These are phyloP conservation scores for Fusarium mangiferae DNA, from an alignment of 2,329 filamentous ascomycete species.

Conservation along the genomic window DNA sequence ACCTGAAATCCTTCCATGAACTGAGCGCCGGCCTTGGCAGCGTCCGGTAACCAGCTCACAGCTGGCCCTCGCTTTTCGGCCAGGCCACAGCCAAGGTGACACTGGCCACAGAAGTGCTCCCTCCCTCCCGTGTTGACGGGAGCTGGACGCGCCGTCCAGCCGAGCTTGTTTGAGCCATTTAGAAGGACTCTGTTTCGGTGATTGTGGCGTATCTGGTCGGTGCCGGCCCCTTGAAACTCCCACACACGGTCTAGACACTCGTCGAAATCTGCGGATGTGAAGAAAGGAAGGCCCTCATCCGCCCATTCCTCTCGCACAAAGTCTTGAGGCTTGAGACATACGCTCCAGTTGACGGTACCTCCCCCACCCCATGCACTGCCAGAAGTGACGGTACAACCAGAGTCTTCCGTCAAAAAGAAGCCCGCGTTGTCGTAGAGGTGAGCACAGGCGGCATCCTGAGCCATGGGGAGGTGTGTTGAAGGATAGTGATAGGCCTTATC, in stretches of 20 bases:
- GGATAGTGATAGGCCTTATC: slow-evolving; percentile 85
- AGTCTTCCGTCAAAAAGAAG: slow-evolving; percentile 64
- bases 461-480: slow-evolving; percentile 79
- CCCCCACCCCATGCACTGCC: slow-evolving; percentile 86
- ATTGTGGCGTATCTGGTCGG: slow-evolving; percentile 76
- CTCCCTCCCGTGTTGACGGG: slow-evolving; percentile 82
- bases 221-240: slow-evolving; percentile 78
- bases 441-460: slow-evolving; percentile 65
- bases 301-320: slow-evolving; percentile 87
- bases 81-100: slow-evolving; percentile 69
- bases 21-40: slow-evolving; percentile 77
- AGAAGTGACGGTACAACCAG: slow-evolving; percentile 68
- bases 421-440: slow-evolving; percentile 79
- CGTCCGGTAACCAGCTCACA: slow-evolving; percentile 81
- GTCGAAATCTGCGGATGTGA: slow-evolving; percentile 79
- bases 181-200: slow-evolving; percentile 76
- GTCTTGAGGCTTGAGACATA: slow-evolving; percentile 72
- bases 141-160: slow-evolving; percentile 74
- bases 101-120: slow-evolving; percentile 79
- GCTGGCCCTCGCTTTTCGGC: slow-evolving; percentile 83
- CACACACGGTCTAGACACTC: slow-evolving; percentile 83
- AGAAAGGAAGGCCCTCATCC: slow-evolving; percentile 73
- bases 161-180: slow-evolving; percentile 78
- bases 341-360: slow-evolving; percentile 88
- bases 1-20: slow-evolving; percentile 88